These are phyloP conservation scores for Petasospora rhodanensis DNA, from an alignment of 1,139 yeast genomes.

Conservation along the genomic window DNA sequence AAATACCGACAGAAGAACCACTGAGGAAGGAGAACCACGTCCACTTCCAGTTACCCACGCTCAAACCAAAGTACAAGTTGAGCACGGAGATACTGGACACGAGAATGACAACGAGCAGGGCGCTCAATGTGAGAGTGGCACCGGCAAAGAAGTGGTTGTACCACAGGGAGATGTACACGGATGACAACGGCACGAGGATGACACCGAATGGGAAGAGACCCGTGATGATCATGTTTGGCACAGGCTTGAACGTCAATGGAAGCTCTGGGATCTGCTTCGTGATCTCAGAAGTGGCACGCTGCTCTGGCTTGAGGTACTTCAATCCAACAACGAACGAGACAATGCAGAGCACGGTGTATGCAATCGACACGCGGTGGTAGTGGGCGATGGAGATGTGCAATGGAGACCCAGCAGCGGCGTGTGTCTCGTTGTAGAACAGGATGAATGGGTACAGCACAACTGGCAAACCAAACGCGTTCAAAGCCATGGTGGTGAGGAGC, in stretches of 20 bases:
- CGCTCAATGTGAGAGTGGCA: slow-evolving; percentile 13
- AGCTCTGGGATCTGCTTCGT: slow-evolving; percentile 17
- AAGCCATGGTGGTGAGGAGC: slow-evolving; percentile 1
- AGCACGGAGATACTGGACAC: slow-evolving; percentile 15
- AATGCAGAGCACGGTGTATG: slow-evolving; percentile 11
- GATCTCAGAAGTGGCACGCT: slow-evolving; percentile 10
- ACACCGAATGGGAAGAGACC: slow-evolving; percentile 26
- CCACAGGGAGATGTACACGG: slow-evolving; percentile 24
- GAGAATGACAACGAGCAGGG: slow-evolving; percentile 12
- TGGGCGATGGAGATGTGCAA: slow-evolving; percentile 9
- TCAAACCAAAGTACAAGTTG: slow-evolving; percentile 21
- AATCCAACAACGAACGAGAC: slow-evolving; percentile 10
- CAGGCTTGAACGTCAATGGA: slow-evolving; percentile 22
- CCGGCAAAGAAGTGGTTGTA: slow-evolving; percentile 23
- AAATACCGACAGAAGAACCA: slow-evolving; percentile 23
- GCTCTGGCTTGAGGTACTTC: slow-evolving; percentile 9
- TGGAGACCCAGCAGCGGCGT: slow-evolving; percentile 21
- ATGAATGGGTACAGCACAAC: slow-evolving; percentile 5
- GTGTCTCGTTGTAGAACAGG: slow-evolving; percentile 12
- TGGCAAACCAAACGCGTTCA: slow-evolving; percentile 20
- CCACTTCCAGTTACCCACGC: slow-evolving; percentile 27
- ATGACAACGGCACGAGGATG: slow-evolving; percentile 23
- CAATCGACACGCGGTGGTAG: slow-evolving; percentile 2
- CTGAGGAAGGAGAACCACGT: slow-evolving; percentile 23
- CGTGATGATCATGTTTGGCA: slow-evolving; percentile 24